Evolutionary conservation across 768 basidiomycete genomes (phyloP), one percentile per base, ranked within the genome.

Genomic region (Sarcomyxa edulis): DNA sequence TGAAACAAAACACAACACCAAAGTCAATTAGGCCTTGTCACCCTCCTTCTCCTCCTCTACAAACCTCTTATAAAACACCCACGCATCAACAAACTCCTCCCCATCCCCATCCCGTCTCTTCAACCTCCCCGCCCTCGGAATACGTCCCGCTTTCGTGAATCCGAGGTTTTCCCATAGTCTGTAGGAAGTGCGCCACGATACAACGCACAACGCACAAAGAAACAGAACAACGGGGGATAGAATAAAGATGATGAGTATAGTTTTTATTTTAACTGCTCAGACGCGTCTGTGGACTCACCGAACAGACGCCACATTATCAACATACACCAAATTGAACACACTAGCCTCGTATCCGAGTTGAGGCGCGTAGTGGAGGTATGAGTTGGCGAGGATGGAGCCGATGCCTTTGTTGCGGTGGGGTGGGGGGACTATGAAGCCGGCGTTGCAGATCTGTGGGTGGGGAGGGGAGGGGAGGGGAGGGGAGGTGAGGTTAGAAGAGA

Each of bases 301-400:
- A 43, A 83, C 56, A 30, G 83, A 84, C 12, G 90, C 89, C 30
- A 62, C 51, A 61, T 95, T 96, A 55, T 83, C 89, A 18, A 80
- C 77, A 58, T 86, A 95, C 25, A 96, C 91, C 29, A 96, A 72
- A 56, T 96, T 95, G 69, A 96, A 95, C 18, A 95, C 78, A 53
- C 82, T 86, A 4, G 75, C 82, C 48, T 74, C 66, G 61, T 85
- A 85, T 23, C 87, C 90, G 16, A 93, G 63, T 25, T 62, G 65
- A 0, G 91, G 94, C 2, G 77, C 94, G 51, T 89, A 90, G 55
- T 84, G 64, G 14, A 94, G 62, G 60, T 78, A 96, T 3, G 87
- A 87, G 43, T 70, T 72, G 3, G 85, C 91, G 25, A 97, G 74
- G 6, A 75, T 64, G 28, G 64, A 61, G 12, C 92, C 93, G 50